These are phyloP conservation scores for Arachnomyces sp. DNA, from an alignment of 2,329 filamentous ascomycete genomes.

Conservation along the genomic window DNA sequence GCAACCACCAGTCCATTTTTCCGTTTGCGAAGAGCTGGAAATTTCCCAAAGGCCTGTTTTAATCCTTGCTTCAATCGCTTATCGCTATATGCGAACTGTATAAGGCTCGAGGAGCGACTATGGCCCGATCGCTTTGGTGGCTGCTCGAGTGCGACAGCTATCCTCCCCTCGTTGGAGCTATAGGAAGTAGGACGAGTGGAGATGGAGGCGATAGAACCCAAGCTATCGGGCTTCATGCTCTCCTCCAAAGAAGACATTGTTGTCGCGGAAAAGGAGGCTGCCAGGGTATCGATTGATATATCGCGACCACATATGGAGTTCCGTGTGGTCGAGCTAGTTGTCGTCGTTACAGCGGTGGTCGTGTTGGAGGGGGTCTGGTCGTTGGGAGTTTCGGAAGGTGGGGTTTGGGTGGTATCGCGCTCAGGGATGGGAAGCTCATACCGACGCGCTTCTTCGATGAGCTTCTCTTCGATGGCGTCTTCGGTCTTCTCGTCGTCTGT, in stretches of 20 bases:
- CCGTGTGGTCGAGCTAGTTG: constrained; percentile 17
- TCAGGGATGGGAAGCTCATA: constrained; percentile 30
- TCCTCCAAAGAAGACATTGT: constrained; percentile 6
- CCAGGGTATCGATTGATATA: constrained; percentile 23
- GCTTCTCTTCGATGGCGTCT: constrained; percentile 27
- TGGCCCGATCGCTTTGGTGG: constrained; percentile 8
- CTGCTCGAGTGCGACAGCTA: constrained; percentile 8
- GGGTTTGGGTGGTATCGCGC: constrained; percentile 17
- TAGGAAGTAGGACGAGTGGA: constrained; percentile 34
- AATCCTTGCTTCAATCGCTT: constrained; percentile 8
- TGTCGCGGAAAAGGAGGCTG: constrained; percentile 24
- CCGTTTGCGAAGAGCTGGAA: constrained; percentile 9
- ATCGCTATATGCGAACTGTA: constrained; percentile 4
- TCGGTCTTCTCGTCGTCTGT: constrained; percentile 29
- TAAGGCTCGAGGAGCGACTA: constrained; percentile 20
- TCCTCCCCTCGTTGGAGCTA: constrained; percentile 27
- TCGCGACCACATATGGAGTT: constrained; percentile 20
- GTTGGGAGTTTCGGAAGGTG: constrained; percentile 25
- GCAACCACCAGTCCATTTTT: background rate
- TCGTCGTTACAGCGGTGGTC: constrained; percentile 15
- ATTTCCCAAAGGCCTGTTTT: constrained; percentile 9
- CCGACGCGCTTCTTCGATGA: constrained; percentile 29
- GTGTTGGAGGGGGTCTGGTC: constrained; percentile 24
- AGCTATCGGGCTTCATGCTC: constrained; percentile 22
- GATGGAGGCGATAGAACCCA: constrained; percentile 29